These are phyloP conservation scores for Kodamaea plutei DNA, from an alignment of 1,139 yeast genomes.

Conservation along the genomic window DNA sequence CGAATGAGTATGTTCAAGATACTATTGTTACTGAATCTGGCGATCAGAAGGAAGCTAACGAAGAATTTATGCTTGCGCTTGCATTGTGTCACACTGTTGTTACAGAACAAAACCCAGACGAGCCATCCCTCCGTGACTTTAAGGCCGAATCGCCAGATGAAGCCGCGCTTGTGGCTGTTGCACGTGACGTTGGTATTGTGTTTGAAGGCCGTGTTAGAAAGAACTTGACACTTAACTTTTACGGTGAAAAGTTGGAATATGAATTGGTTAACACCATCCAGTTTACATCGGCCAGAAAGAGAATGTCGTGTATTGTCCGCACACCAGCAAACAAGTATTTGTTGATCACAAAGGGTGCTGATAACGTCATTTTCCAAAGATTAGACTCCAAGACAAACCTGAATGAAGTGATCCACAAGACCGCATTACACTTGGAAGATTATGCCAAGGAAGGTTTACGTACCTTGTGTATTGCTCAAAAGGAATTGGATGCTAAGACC, in stretches of 20 bases:
- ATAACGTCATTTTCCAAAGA: slow-evolving; percentile 80
- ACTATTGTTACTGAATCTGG: slow-evolving; percentile 37
- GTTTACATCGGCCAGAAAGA: slow-evolving; percentile 87
- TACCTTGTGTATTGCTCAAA: slow-evolving; percentile 87
- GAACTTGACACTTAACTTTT: slow-evolving; percentile 65
- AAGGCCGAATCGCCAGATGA: slow-evolving; percentile 99
- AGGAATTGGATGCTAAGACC: slow-evolving; percentile 58
- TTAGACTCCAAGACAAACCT: slow-evolving; percentile 38
- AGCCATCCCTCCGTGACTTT: slow-evolving; percentile 52
- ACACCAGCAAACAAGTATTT: slow-evolving; percentile 49
- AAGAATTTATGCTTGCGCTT: slow-evolving; percentile 79
- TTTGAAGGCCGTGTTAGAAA: slow-evolving; percentile 72
- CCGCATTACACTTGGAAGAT: slow-evolving; percentile 84
- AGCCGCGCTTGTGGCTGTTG: slow-evolving; percentile 90
- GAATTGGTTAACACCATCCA: slow-evolving; percentile 75
- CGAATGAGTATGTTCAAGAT: slow-evolving; percentile 52
- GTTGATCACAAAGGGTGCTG: slow-evolving; percentile 90
- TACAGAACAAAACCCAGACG: slow-evolving; percentile 62
- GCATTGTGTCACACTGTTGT: slow-evolving; percentile 92
- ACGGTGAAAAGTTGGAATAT: slow-evolving; percentile 69
- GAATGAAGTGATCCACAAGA: slow-evolving; percentile 40
- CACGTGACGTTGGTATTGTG: slow-evolving; percentile 86
- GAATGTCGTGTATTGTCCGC: slow-evolving; percentile 54
- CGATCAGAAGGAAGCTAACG: slow-evolving; percentile 60
- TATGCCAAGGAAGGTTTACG: slow-evolving; percentile 97